These are phyloP conservation scores for Diaporthe humulicola DNA, from an alignment of 2,329 filamentous ascomycete species.

Conservation along the genomic window DNA sequence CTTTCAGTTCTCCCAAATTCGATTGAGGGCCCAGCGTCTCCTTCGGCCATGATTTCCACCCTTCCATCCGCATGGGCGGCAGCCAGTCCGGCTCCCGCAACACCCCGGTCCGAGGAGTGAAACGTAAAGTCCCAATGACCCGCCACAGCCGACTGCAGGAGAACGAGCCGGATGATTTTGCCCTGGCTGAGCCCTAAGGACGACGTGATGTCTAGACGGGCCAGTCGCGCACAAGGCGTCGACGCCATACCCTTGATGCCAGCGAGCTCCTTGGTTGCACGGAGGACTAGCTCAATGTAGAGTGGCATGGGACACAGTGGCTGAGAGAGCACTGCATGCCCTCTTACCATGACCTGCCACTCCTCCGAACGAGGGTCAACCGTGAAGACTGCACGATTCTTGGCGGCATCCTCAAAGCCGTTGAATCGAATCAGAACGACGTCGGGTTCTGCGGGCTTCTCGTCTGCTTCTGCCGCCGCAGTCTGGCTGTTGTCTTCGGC, in stretches of 20 bases:
- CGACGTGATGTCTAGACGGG: background rate
- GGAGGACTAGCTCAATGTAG: background rate
- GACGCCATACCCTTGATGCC: background rate
- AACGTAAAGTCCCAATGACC: no score
- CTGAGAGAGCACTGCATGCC: background rate
- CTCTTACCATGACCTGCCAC: background rate
- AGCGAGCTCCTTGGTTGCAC: background rate
- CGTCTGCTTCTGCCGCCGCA: background rate
- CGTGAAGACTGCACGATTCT: background rate
- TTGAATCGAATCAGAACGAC: background rate
- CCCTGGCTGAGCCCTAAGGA: background rate
- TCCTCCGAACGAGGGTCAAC: background rate
- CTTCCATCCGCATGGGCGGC: background rate
- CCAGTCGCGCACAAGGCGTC: background rate
- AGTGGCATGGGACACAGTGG: background rate
- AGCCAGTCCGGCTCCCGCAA: no score
- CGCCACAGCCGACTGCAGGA: no score
- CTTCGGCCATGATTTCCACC: background rate
- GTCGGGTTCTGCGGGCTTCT: background rate
- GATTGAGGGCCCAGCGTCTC: no score
- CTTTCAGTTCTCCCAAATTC: no score
- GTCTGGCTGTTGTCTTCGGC: no score
- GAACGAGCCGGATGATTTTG: background rate
- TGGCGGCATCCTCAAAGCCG: background rate
- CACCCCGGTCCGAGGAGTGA: no score